phyloP scores from a whole-genome alignment of 352 stramenopile genomes.

The Pythium rhizo-oryzae region DNA sequence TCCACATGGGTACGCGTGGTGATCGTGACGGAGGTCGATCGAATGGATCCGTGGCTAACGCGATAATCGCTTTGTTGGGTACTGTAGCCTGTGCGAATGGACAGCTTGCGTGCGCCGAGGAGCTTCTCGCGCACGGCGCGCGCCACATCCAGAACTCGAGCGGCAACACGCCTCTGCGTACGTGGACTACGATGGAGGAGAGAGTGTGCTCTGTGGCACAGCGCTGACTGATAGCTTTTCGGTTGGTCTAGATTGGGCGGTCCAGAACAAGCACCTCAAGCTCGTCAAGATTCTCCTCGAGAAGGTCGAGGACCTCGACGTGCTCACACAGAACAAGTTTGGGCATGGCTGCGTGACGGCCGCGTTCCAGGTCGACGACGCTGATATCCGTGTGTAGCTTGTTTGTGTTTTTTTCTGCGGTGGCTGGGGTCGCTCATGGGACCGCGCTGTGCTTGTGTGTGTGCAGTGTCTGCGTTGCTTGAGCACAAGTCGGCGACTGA shows the following conservation, averaged over 20 bases:
- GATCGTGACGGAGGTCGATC: neutral
- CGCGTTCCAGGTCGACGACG: conserved; percentile 83
- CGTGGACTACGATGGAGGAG: conserved; percentile 8
- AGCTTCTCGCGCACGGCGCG: conserved; percentile 57
- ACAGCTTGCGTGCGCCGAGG: conserved; percentile 60
- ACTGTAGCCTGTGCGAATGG: conserved; percentile 77
- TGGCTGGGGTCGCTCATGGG: neutral
- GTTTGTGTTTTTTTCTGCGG: neutral
- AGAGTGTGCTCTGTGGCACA: too few species aligned
- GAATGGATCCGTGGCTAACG: neutral
- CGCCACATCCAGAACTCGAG: conserved; percentile 70
- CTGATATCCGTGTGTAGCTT: conserved; percentile 64
- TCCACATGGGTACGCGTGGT: conserved; percentile 72
- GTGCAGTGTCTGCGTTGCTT: conserved; percentile 65
- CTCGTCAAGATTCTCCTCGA: conserved; percentile 78
- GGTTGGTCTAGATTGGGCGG: conserved; percentile 66
- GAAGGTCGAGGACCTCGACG: conserved; percentile 69
- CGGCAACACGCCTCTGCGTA: conserved; percentile 82
- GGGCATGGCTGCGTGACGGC: conserved; percentile 81
- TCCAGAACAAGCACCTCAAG: conserved; percentile 87
- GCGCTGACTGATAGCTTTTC: neutral
- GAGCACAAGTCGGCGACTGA: conserved; percentile 82
- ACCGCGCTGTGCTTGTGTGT: conserved; percentile 1
- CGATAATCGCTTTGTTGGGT: too few species aligned
- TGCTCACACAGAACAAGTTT: conserved; percentile 83